Percentiles rank a stretch among this genome's conserved stretches.
phyloP scores from a whole-genome alignment of 2,329 filamentous ascomycete genomes.

The Aspergillus ustus region DNA sequence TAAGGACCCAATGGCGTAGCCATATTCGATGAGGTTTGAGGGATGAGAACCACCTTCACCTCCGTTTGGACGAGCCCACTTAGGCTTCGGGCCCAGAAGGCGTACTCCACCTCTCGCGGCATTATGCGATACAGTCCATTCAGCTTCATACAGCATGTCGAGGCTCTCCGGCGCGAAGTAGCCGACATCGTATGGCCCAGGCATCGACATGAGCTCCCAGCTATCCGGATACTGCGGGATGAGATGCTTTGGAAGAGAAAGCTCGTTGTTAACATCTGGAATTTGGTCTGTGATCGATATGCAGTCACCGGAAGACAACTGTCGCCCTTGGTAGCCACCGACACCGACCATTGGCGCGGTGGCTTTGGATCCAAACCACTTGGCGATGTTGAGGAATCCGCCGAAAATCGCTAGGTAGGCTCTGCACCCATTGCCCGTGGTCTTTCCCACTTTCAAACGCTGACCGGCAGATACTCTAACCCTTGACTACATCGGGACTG shows the following conservation, averaged over 20 bases:
- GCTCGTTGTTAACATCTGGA: slow-evolving; percentile 36
- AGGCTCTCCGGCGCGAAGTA: slow-evolving; percentile 58
- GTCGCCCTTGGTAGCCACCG: slow-evolving; percentile 64
- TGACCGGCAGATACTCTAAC: slow-evolving; percentile 57
- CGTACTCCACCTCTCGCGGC: slow-evolving; percentile 64
- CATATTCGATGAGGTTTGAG: slow-evolving; percentile 63
- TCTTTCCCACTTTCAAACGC: slow-evolving; percentile 60
- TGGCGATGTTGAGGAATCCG: slow-evolving; percentile 59
- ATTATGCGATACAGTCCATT: slow-evolving; percentile 67
- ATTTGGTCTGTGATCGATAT: slow-evolving; percentile 51
- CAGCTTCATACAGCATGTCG: slow-evolving; percentile 60
- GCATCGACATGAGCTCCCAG: slow-evolving; percentile 60
- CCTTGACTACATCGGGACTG: slow-evolving; percentile 60
- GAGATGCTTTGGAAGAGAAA: slow-evolving; percentile 50
- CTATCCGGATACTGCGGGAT: slow-evolving; percentile 55
- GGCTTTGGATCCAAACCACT: slow-evolving; percentile 64
- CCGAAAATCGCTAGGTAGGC: slow-evolving; percentile 63
- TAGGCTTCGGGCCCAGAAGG: slow-evolving; percentile 61
- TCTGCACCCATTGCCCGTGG: slow-evolving; percentile 58
- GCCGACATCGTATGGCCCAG: slow-evolving; percentile 61
- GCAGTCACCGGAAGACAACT: slow-evolving; percentile 59
- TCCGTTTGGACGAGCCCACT: slow-evolving; percentile 63
- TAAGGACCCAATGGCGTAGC: slow-evolving; percentile 62
- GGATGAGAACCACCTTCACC: slow-evolving; percentile 69
- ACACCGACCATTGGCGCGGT: slow-evolving; percentile 62